Conservation (phyloP, 129 eudicot species). For the sunflower (Helianthus annuus) region HanXRQr2.0-SUNRISE NC_035441.2:42541027-42541526, state of each 20-base stretch:
- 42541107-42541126: not conserved
- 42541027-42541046: not conserved
- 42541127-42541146: not conserved
- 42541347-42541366: too few relatives aligned
- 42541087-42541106: too few relatives aligned
- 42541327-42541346: not conserved
- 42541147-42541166: not conserved
- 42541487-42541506: not conserved
- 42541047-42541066: not conserved
- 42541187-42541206: not conserved
- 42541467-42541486: not conserved
- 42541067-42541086: too few relatives aligned
- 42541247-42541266: not conserved
- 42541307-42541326: constrained; percentile 6
- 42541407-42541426: not conserved
- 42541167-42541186: not conserved
- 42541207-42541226: too few relatives aligned
- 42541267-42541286: not conserved
- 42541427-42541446: not conserved
- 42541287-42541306: constrained; percentile 23
- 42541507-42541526: not conserved
- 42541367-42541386: not conserved
- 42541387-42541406: not conserved
- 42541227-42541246: too few relatives aligned
- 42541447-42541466: not conserved